A percentile compares a stretch with the other conserved stretches of the same genome.
Evolutionary conservation across 257 asterid genomes (phyloP).

Genomic region (Przewalskia tangutica): DNA sequence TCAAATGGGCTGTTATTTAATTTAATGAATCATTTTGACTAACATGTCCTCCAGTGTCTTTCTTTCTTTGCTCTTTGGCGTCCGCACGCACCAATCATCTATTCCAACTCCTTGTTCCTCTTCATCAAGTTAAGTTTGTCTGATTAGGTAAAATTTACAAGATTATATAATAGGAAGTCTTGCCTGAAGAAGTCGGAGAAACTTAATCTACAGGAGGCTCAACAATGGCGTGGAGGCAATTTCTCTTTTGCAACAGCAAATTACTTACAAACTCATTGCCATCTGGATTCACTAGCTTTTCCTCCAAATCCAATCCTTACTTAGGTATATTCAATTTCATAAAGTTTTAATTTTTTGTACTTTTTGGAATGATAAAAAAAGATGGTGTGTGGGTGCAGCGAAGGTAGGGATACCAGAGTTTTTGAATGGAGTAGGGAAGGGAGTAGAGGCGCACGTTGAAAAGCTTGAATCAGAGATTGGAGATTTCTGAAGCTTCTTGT

Average conservation of each 20-base stretch:
- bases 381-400: slow-evolving; percentile 34
- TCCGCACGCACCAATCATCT: too few species aligned
- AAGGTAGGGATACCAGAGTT: slow-evolving; percentile 89
- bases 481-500: slow-evolving; percentile 59
- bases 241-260: slow-evolving; percentile 12
- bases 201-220: not conserved
- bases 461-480: slow-evolving; percentile 70
- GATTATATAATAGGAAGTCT: too few species aligned
- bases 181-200: not conserved
- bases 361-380: not conserved
- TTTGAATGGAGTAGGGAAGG: slow-evolving; percentile 73
- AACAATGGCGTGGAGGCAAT: slow-evolving; percentile 17
- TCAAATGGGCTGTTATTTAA: too few species aligned
- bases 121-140: too few species aligned
- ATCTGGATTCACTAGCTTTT: slow-evolving; percentile 14
- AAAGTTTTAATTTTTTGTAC: not conserved
- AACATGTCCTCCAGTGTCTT: too few species aligned
- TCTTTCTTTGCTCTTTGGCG: too few species aligned
- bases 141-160: too few species aligned
- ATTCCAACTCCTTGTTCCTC: too few species aligned
- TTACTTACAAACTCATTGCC: too few species aligned
- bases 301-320: slow-evolving; percentile 22
- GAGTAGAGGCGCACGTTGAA: slow-evolving; percentile 49
- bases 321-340: slow-evolving; percentile 6
- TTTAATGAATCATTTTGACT: too few species aligned